Percentiles rank a stretch among this genome's conserved stretches.
phyloP scores from a whole-genome alignment of 371 early-diverging fungal genomes.

The Mortierella sp. region DNA sequence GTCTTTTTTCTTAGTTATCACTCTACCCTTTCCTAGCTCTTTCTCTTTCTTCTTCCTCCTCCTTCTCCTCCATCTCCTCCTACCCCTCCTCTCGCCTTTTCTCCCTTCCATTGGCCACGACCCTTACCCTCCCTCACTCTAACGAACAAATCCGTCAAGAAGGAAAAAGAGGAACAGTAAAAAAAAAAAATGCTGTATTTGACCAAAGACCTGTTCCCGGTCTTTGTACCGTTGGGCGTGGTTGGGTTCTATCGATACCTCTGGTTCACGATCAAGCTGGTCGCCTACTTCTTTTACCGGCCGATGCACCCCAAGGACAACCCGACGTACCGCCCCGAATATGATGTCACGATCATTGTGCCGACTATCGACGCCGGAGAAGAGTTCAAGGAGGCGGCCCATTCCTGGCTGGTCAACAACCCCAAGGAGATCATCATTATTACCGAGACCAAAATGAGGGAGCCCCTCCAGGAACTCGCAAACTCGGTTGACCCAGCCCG shows the following conservation, averaged over 20 bases:
- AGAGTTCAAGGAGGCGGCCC: slow-evolving; percentile 77
- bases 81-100: background rate
- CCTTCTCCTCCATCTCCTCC: background rate
- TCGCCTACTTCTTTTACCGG: slow-evolving; percentile 68
- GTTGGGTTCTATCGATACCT: slow-evolving; percentile 82
- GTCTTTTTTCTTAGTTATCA: background rate
- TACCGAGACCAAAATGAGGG: slow-evolving; percentile 69
- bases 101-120: background rate
- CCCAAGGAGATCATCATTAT: slow-evolving; percentile 76
- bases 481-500: slow-evolving; percentile 61
- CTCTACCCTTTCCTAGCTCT: background rate
- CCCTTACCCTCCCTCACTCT: background rate
- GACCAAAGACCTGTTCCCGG: slow-evolving; percentile 77
- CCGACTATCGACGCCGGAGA: slow-evolving; percentile 86
- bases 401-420: slow-evolving; percentile 75
- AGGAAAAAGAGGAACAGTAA: background rate
- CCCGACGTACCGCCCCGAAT: slow-evolving; percentile 65
- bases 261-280: slow-evolving; percentile 74
- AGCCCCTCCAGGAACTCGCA: slow-evolving; percentile 63
- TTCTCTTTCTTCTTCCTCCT: background rate
- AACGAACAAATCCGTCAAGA: background rate
- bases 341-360: slow-evolving; percentile 81
- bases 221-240: slow-evolving; percentile 81
- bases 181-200: slow-evolving; percentile 73
- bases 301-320: slow-evolving; percentile 66